Base-by-base conservation (phyloP, 176 grass and related monocot genomes). In the Oropetium thomaeum region DNA sequence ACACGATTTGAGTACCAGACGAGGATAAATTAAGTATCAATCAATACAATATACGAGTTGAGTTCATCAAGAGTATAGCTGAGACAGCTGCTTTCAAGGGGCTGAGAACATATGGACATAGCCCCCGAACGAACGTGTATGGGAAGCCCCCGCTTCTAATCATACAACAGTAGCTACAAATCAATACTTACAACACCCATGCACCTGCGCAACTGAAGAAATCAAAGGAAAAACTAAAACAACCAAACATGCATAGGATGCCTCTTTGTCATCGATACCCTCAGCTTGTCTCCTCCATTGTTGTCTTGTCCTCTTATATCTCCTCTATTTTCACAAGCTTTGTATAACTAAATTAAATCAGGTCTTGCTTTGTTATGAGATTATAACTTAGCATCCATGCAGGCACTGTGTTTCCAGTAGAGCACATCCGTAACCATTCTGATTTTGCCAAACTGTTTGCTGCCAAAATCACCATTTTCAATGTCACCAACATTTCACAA, bases 141-240 rank as follows among this genome's bases (percentile, higher is more conserved):
- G 70, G 53, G 81, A 76, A 80, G 80, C 44, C 20, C 51, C 69
- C 20, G 41, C 80, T 69, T 37, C 75, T 52, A 43, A 61, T 74
- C 75, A 23, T 78, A 79, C 69, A 22, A 25, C 14, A 47, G 70
- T 64, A 79, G 58, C 70, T 84, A 88, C 76, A 84, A 70, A 34
- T 76, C 81, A 57, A 70, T 88, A 83, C 70, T 79, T 83, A 88
- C 86, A 88, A 62, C 75, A 88, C 53, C 39, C 16, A 68, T 57
- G 53, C 17, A 57, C 67, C 44, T 30, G 49, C 67, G 51, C 30
- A 55, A 71, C 52, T 3, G 30, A 82, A 20, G 38, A 43, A 14
- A 54, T 26, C 39, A 45, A 64, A 70, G n/a, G 8, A 7, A 20
- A 20, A 82, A 64, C 31, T 25, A 15, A 77, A 81, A 84, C 47